phyloP scores from a whole-genome alignment of 2,329 filamentous ascomycete genomes.

The Herpomyces periplanetae region DNA sequence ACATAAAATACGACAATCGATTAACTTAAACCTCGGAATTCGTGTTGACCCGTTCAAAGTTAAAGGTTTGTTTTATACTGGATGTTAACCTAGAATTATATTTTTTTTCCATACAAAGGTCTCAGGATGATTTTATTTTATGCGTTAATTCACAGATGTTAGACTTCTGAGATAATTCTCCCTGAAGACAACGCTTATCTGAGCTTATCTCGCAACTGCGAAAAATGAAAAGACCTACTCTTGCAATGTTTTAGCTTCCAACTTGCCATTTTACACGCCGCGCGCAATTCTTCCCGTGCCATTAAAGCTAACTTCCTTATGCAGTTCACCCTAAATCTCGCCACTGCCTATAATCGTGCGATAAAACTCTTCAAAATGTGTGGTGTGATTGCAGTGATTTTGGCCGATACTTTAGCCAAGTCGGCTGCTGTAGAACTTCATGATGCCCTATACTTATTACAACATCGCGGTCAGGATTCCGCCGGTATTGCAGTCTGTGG shows the following conservation, averaged over 20 bases:
- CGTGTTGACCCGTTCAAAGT: too few species aligned
- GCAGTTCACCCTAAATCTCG: constrained; percentile 7
- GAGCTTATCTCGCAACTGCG: too few species aligned
- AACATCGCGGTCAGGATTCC: constrained; percentile 45
- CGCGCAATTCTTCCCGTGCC: background rate
- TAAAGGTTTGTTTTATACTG: too few species aligned
- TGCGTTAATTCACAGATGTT: constrained; percentile 10
- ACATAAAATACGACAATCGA: too few species aligned
- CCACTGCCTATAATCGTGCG: constrained; percentile 25
- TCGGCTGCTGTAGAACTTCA: constrained; percentile 10
- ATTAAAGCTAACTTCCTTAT: constrained; percentile 1
- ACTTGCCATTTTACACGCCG: constrained; percentile 1
- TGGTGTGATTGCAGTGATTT: constrained; percentile 13
- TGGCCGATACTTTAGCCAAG: constrained; percentile 8
- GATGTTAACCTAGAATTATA: too few species aligned
- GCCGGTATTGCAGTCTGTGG: constrained; percentile 41
- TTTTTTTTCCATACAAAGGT: too few species aligned
- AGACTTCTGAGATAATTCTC: constrained; percentile 8
- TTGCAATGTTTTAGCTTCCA: constrained; percentile 4
- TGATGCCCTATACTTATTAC: constrained; percentile 7
- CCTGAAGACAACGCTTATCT: constrained; percentile 5
- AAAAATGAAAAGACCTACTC: too few species aligned
- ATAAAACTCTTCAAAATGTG: constrained; percentile 23
- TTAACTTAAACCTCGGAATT: too few species aligned
- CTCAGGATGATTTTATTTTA: too few species aligned